These are phyloP conservation scores for Epithemia pelagica DNA, from an alignment of 108 stramenopile species.

Conservation along the genomic window DNA sequence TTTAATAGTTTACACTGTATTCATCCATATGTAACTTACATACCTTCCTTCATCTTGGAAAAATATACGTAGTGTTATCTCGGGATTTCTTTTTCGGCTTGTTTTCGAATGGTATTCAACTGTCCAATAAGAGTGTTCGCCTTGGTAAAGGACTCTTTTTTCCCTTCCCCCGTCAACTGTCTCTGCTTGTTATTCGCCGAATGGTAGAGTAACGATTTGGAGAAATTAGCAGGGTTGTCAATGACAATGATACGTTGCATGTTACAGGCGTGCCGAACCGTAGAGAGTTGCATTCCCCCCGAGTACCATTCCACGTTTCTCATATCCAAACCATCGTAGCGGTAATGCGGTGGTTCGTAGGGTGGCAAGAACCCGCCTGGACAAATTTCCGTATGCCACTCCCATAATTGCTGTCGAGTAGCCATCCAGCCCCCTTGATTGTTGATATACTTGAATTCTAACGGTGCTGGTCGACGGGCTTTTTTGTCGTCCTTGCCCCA, in stretches of 20 bases:
- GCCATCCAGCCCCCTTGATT: slow-evolving; percentile 86
- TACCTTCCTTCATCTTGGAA: no score
- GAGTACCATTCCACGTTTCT: slow-evolving; percentile 35
- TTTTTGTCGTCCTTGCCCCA: slow-evolving; percentile 4
- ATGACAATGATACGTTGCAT: slow-evolving; percentile 72
- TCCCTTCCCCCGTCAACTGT: slow-evolving; percentile 42
- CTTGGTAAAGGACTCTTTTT: slow-evolving; percentile 34
- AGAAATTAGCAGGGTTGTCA: slow-evolving; percentile 54
- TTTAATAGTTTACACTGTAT: no score
- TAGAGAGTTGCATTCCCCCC: slow-evolving; percentile 54
- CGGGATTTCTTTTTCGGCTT: slow-evolving; percentile 26
- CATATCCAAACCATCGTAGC: slow-evolving; percentile 36
- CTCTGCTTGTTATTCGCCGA: slow-evolving; percentile 81
- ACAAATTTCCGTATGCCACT: slow-evolving; percentile 72
- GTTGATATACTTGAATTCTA: slow-evolving; percentile 50
- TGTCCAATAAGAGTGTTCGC: slow-evolving; percentile 62
- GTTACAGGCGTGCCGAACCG: slow-evolving; percentile 47
- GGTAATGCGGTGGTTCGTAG: slow-evolving; percentile 58
- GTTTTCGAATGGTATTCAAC: slow-evolving; percentile 61
- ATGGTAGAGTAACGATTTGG: slow-evolving; percentile 69
- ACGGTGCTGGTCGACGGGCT: slow-evolving; percentile 13
- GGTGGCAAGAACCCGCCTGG: slow-evolving; percentile 80
- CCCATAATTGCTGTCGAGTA: slow-evolving; percentile 54
- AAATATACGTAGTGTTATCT: no score
- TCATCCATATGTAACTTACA: no score